phyloP scores from a whole-genome alignment of 2,329 filamentous ascomycete species.

The Hymenoscyphus repandus region DNA sequence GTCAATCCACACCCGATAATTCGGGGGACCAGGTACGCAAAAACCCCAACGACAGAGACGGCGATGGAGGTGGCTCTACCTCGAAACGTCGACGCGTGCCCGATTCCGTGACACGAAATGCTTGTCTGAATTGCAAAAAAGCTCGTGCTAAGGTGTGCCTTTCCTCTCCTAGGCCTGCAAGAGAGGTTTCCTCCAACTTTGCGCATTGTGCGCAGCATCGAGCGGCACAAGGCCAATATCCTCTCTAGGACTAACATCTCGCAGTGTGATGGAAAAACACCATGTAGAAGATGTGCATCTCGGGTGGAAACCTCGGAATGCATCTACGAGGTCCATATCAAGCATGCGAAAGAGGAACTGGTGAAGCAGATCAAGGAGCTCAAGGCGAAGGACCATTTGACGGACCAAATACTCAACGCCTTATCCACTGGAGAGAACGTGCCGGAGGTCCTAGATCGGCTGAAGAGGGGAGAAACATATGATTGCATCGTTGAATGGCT shows the following conservation, averaged over 20 bases:
- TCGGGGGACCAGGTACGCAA: slow-evolving; percentile 24
- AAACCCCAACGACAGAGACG: slow-evolving; percentile 19
- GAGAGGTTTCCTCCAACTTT: neutral
- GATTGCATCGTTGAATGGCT: slow-evolving; percentile 28
- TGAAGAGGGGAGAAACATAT: slow-evolving; percentile 27
- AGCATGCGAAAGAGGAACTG: slow-evolving; percentile 32
- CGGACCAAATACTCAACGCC: slow-evolving; percentile 28
- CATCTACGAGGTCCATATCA: slow-evolving; percentile 32
- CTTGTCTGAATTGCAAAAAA: slow-evolving; percentile 33
- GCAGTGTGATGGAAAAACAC: slow-evolving; percentile 32
- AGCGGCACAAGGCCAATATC: neutral
- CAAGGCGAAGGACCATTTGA: slow-evolving; percentile 24
- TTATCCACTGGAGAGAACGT: slow-evolving; percentile 26
- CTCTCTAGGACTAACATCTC: slow-evolving; percentile 10
- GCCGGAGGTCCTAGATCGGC: slow-evolving; percentile 27
- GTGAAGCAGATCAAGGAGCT: slow-evolving; percentile 31
- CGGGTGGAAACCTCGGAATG: slow-evolving; percentile 25
- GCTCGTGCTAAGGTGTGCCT: slow-evolving; percentile 32
- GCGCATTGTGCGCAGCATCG: neutral
- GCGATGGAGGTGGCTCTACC: slow-evolving; percentile 12
- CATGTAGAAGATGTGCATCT: slow-evolving; percentile 30
- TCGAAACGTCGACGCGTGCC: slow-evolving; percentile 30
- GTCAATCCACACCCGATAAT: slow-evolving; percentile 24
- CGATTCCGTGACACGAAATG: slow-evolving; percentile 32
- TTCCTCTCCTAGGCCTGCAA: neutral